These are phyloP conservation scores for Microthlaspi erraticum DNA, from an alignment of 345 rosid genomes.

Conservation along the genomic window DNA sequence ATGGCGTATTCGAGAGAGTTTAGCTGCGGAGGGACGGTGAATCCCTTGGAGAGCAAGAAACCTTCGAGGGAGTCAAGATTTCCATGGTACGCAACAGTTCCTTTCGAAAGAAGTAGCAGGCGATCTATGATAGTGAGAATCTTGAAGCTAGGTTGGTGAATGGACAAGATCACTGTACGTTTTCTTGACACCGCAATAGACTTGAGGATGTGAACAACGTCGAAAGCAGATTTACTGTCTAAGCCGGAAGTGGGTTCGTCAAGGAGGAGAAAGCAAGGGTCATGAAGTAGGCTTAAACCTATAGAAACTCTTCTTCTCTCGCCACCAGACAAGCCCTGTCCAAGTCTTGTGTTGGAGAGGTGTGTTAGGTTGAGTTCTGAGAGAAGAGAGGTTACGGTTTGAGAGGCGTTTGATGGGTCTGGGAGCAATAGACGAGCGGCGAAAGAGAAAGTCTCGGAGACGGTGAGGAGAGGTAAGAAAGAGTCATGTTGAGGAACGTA, in stretches of 20 bases:
- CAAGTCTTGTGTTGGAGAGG: conserved; percentile 58
- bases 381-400: conserved; percentile 60
- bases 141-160: conserved; percentile 97
- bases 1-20: conserved; percentile 84
- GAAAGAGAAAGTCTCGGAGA: conserved; percentile 75
- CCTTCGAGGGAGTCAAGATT: conserved; percentile 57
- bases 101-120: conserved; percentile 70
- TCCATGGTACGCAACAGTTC: conserved; percentile 80
- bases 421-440: conserved; percentile 73
- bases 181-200: conserved; percentile 66
- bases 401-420: conserved; percentile 30
- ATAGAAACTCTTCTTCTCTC: conserved; percentile 87
- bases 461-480: conserved; percentile 76
- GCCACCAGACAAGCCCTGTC: conserved; percentile 74
- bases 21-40: conserved; percentile 84
- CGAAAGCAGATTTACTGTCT: conserved; percentile 83
- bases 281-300: conserved; percentile 85
- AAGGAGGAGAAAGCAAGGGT: conserved; percentile 80
- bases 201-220: conserved; percentile 69
- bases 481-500: conserved; percentile 92
- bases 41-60: conserved; percentile 63
- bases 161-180: conserved; percentile 77
- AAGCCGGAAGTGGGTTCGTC: conserved; percentile 95
- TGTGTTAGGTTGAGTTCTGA: conserved; percentile 66
- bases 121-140: conserved; percentile 73